Percentiles rank a stretch among this genome's conserved stretches.
Conservation (phyloP, 495 filamentous ascomycete species). For the Neurospora cerealis region DNA sequence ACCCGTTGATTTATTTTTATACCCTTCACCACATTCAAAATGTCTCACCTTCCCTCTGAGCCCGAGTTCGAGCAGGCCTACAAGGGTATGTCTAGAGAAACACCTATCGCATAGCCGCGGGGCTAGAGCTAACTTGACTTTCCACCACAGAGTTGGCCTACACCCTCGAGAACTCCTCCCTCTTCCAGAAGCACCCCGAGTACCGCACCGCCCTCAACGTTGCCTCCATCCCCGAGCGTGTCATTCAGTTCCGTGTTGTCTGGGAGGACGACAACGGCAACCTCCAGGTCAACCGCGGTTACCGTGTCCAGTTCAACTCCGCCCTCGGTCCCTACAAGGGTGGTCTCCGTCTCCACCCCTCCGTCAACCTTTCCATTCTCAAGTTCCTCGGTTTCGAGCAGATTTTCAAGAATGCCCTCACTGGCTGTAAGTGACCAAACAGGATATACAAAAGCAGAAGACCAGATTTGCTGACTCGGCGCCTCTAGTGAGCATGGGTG, state of each 20-base stretch:
- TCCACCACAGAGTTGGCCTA: constrained; percentile 67
- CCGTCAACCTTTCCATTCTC: constrained; percentile 92
- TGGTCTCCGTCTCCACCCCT: constrained; percentile 89
- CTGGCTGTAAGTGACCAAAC: constrained; percentile 59
- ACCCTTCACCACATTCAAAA: constrained; percentile 26
- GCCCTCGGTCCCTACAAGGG: constrained; percentile 98
- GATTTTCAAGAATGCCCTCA: constrained; percentile 99
- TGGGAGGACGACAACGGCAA: constrained; percentile 92
- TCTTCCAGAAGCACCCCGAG: constrained; percentile 90
- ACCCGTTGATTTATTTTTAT: neutral
- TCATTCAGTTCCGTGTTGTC: constrained; percentile 94
- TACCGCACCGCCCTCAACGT: constrained; percentile 84
- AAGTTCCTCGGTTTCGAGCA: constrained; percentile 99
- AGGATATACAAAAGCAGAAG: neutral
- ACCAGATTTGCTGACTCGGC: constrained; percentile 14
- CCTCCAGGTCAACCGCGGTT: constrained; percentile 91
- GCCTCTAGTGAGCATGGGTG: constrained; percentile 79
- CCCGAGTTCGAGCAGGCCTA: constrained; percentile 99
- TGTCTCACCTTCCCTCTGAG: constrained; percentile 81
- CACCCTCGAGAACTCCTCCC: constrained; percentile 84
- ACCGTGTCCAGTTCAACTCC: constrained; percentile 98
- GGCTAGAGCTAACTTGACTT: neutral
- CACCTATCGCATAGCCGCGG: neutral
- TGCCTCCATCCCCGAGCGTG: constrained; percentile 84
- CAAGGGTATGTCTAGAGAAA: constrained; percentile 51